Percentiles rank a stretch among this genome's conserved stretches.
These are phyloP conservation scores for Anthracocystis panici-leucophaei DNA, from an alignment of 1,284 basidiomycete species.

Conservation along the genomic window DNA sequence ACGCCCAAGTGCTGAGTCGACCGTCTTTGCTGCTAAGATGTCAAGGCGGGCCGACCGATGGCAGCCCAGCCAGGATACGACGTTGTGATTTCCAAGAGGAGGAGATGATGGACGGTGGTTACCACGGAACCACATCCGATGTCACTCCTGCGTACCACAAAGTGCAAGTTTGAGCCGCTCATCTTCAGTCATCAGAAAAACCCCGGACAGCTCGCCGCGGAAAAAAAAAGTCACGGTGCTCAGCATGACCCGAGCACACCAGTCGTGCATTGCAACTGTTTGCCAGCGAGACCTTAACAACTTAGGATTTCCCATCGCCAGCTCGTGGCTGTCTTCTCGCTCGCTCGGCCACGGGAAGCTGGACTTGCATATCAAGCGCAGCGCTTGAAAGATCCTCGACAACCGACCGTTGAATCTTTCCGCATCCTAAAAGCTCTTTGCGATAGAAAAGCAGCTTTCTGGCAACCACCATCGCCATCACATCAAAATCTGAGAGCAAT, in stretches of 20 bases:
- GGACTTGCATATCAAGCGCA: not conserved
- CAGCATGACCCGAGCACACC: not conserved
- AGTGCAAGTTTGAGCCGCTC: not conserved
- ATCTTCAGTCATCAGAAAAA: constrained; percentile 6
- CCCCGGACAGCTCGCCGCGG: constrained; percentile 6
- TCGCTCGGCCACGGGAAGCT: constrained; percentile 1
- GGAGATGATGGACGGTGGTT: not conserved
- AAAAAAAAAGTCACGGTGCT: not conserved
- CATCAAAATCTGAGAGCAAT: too few species aligned
- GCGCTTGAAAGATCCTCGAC: not conserved
- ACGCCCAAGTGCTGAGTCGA: not conserved
- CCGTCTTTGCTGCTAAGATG: not conserved
- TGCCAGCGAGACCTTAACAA: not conserved
- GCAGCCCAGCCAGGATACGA: constrained; percentile 14
- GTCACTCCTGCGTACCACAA: not conserved
- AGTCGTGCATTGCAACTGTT: not conserved
- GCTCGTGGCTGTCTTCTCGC: not conserved
- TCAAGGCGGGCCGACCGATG: constrained; percentile 5
- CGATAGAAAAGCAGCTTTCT: not conserved
- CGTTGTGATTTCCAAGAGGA: not conserved
- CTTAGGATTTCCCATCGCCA: not conserved
- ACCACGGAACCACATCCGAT: not conserved
- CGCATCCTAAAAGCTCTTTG: not conserved
- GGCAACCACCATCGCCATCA: not conserved
- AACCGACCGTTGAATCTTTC: not conserved